Evolutionary conservation across 257 asterid species (phyloP), one percentile per base, ranked within the genome.

Genomic region (Salvia hispanica): DNA sequence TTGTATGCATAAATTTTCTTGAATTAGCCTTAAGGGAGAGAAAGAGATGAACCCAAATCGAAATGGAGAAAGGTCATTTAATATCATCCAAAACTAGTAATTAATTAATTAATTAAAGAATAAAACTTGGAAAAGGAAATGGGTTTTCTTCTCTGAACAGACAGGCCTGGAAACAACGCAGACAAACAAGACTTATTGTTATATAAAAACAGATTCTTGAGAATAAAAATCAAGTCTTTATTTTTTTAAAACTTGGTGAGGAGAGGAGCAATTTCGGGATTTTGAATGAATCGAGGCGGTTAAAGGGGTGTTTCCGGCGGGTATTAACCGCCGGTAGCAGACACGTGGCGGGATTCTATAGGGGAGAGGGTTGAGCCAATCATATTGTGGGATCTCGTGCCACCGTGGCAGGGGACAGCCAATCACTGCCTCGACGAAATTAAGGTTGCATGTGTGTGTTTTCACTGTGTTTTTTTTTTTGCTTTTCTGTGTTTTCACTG

Each of bases 351-450:
- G 2, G 57, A 37, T 53, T 64, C 74, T 67, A 62, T 1, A 7
- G 45, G 9, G 12, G 37, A 25, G 65, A 83, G 16, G 44, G 12
- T 28, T 13, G 56, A 83, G 72, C 95, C 92, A 90, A 88, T 90
- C 89, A 84, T 84, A 70, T 80, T 55, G 85, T 84, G 84, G 31
- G 31, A 25, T 25, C 31, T 25, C 31, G 31, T 25, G 31, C 31
- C 31, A 25, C 2, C 31, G 31, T 25, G 31, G 21, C 21, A 18
- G 21, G 21, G 50, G 43, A 58, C 79, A 83, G 73, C 92, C 95
- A 88, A 84, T 88, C 86, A 80, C 76, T 77, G 78, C 59, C 78
- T 90, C 97, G 96, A 90, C 72, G 63, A 86, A 81, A 86, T 90
- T 90, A 88, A 90, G 97, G 95, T 88, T 62, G 51, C 65, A 60